Percentiles rank a stretch among this genome's conserved stretches.
Conservation (phyloP, 257 asterid genomes). For the Nyctanthes arbortristis region DNA sequence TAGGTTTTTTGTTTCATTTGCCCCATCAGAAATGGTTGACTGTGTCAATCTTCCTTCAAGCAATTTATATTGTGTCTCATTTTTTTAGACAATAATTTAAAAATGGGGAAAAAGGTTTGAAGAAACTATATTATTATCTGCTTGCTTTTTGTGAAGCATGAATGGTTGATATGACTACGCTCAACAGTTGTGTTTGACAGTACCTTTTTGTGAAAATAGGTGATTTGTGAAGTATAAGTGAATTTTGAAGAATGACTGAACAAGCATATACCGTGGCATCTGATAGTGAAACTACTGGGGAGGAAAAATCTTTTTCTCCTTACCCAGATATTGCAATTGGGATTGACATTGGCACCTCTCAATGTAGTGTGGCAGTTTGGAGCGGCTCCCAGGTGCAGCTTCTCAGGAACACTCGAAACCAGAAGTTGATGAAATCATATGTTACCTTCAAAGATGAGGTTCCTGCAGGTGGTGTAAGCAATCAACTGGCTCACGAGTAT, state of each 20-base stretch:
- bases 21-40: background rate
- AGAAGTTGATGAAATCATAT: slow-evolving; percentile 58
- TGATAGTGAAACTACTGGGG: slow-evolving; percentile 78
- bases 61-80: background rate
- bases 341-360: slow-evolving; percentile 84
- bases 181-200: background rate
- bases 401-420: slow-evolving; percentile 56
- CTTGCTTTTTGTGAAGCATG: background rate
- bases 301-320: slow-evolving; percentile 52
- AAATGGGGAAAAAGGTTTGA: no score
- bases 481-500: slow-evolving; percentile 58
- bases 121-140: background rate
- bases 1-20: background rate
- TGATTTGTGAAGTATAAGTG: background rate
- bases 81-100: background rate
- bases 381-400: slow-evolving; percentile 68
- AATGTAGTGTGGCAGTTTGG: slow-evolving; percentile 83
- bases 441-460: slow-evolving; percentile 69
- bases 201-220: background rate
- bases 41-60: background rate
- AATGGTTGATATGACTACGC: background rate
- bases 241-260: slow-evolving; percentile 60
- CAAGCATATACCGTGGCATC: slow-evolving; percentile 78
- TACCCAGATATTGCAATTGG: slow-evolving; percentile 68
- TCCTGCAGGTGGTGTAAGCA: slow-evolving; percentile 69